Evolutionary conservation across 352 stramenopile species (phyloP), one percentile per base, ranked within the genome.

Genomic region (Phytophthora hybrid): DNA sequence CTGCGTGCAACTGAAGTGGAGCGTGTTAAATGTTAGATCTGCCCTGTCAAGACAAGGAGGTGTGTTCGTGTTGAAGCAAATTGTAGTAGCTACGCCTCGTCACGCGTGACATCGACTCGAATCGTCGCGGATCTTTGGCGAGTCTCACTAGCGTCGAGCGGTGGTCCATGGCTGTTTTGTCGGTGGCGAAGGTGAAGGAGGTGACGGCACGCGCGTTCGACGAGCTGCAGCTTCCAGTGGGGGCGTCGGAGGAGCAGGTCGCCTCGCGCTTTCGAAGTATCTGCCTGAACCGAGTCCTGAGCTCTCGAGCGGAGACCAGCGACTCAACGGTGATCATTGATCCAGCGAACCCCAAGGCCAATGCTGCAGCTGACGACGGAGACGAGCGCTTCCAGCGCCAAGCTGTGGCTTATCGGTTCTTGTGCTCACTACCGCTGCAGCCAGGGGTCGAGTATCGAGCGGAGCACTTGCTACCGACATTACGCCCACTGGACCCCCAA

Each of bases 381-480:
- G 61, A 77, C 55, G 71, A 79, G 19, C 41, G 59, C 29, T 93
- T 91, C 62, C 81, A 90, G 64, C 83, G 80, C 10, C 82, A 91
- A 69, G 82, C 80, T 10, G 84, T 92, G 31, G 86, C 84, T 2
- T 92, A 91, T 62, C 84, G 86, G 1, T 93, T 90, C 60, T 62
- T 93, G n/a, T 73, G 67, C 2, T 90, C 83, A 31, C 59, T 92
- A 44, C 84, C 86, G 11, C 65, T 91, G 59, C 60, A 86, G 3
- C 34, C 34, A 19, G 66, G 49, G 6, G 59, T 54, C 1, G 63
- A 73, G 51, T 71, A 80, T 39, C 66, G 74, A 57, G 75, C 63
- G 1, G 79, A 88, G 61, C 79, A 87, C 61, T 74, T 91, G 10
- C 63, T 92, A 9, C 68, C 79, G 0, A 79, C 63, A 29, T 66